These are phyloP conservation scores for Saccharomycopsis malanga DNA, from an alignment of 805 yeast species.

Conservation along the genomic window DNA sequence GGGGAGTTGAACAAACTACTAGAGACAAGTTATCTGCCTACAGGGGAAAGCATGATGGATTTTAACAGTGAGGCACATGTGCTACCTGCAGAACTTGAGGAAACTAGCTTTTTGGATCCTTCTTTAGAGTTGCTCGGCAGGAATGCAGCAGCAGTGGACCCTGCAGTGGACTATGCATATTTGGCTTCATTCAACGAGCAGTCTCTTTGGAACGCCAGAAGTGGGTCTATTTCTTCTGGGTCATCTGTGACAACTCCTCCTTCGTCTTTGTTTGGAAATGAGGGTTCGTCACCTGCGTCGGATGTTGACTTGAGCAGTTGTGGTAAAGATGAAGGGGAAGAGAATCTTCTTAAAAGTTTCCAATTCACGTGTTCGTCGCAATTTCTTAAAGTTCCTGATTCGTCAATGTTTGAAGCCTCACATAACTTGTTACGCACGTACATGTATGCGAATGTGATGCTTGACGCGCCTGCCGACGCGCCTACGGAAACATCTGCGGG, in stretches of 20 bases:
- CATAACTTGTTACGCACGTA: conserved; percentile 12
- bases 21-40: neutral
- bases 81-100: no score
- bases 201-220: no score
- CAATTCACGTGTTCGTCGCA: conserved; percentile 15
- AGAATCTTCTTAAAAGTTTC: conserved; percentile 12
- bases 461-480: no score
- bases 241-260: no score
- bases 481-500: no score
- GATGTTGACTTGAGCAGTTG: neutral
- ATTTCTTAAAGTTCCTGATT: conserved; percentile 8
- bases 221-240: neutral
- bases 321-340: neutral
- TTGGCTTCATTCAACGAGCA: no score
- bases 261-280: no score
- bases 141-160: neutral
- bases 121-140: neutral
- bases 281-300: conserved; percentile 5
- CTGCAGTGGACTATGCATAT: neutral
- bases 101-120: neutral
- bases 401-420: conserved; percentile 5
- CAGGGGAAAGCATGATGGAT: no score
- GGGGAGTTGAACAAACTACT: conserved; percentile 5
- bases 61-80: no score
- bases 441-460: conserved; percentile 1